Evolutionary conservation across 805 yeast species (phyloP).

Genomic region (Pichia rugopelliculosa): DNA sequence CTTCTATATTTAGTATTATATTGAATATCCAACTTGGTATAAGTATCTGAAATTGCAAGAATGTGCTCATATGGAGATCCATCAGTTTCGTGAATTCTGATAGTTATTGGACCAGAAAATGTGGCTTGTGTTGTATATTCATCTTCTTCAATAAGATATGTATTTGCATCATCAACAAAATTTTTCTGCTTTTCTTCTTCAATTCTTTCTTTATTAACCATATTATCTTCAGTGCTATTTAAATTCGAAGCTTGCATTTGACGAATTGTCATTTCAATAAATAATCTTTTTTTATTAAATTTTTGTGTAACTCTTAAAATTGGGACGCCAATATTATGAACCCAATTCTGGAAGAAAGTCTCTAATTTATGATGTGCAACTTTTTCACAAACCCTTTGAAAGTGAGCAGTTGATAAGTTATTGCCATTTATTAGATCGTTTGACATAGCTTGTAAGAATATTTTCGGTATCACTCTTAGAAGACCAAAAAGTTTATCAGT

Average conservation of each 20-base stretch:
- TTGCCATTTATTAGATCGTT: conserved; percentile 79
- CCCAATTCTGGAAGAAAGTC: conserved; percentile 88
- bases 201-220: not conserved
- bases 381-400: conserved; percentile 89
- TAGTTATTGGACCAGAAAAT: conserved; percentile 93
- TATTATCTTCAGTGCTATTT: conserved; percentile 18
- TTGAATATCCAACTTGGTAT: conserved; percentile 85
- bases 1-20: conserved; percentile 91
- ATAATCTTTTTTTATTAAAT: conserved; percentile 88
- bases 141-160: conserved; percentile 35
- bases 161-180: conserved; percentile 39
- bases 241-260: conserved; percentile 68
- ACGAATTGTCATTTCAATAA: conserved; percentile 88
- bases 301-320: conserved; percentile 81
- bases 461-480: conserved; percentile 82
- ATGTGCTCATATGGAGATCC: conserved; percentile 99
- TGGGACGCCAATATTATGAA: conserved; percentile 83
- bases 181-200: conserved; percentile 4
- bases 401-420: conserved; percentile 70
- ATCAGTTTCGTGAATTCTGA: conserved; percentile 94
- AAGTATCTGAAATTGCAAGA: conserved; percentile 78
- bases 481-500: conserved; percentile 92
- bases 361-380: conserved; percentile 84
- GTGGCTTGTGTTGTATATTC: conserved; percentile 39
- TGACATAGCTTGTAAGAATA: conserved; percentile 90